These are phyloP conservation scores for Camellia sinensis DNA, from an alignment of 148 eudicot species.

Conservation along the genomic window DNA sequence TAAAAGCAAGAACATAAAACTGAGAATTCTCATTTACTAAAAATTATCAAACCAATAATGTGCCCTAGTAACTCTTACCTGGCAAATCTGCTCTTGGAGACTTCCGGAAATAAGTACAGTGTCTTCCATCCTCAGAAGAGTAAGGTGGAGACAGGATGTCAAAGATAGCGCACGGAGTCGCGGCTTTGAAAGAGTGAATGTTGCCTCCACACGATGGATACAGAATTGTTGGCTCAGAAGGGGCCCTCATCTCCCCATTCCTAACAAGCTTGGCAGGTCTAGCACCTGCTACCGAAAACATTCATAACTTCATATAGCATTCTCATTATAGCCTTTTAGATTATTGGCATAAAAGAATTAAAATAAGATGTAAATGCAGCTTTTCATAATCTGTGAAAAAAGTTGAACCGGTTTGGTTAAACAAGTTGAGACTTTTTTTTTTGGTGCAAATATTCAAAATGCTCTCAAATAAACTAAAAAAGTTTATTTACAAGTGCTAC, in stretches of 20 bases:
- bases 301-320: not conserved
- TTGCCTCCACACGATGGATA: constrained; percentile 89
- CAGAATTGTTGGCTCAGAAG: constrained; percentile 74
- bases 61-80: constrained; percentile 25
- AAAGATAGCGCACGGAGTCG: constrained; percentile 88
- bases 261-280: constrained; percentile 75
- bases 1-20: not conserved
- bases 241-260: constrained; percentile 82
- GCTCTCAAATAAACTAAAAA: too few relatives aligned
- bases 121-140: constrained; percentile 82
- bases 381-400: too few relatives aligned
- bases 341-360: too few relatives aligned
- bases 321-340: too few relatives aligned
- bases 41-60: not conserved
- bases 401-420: too few relatives aligned
- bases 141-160: constrained; percentile 97
- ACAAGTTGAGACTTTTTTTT: too few relatives aligned
- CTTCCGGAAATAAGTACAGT: constrained; percentile 65
- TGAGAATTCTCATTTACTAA: too few relatives aligned
- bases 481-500: too few relatives aligned
- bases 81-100: constrained; percentile 45
- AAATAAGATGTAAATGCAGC: too few relatives aligned
- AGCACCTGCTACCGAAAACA: constrained; percentile 32
- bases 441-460: too few relatives aligned
- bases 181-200: constrained; percentile 86